These are phyloP conservation scores for Umbilicaria muhlenbergii DNA, from an alignment of 495 filamentous ascomycete species.

Conservation along the genomic window DNA sequence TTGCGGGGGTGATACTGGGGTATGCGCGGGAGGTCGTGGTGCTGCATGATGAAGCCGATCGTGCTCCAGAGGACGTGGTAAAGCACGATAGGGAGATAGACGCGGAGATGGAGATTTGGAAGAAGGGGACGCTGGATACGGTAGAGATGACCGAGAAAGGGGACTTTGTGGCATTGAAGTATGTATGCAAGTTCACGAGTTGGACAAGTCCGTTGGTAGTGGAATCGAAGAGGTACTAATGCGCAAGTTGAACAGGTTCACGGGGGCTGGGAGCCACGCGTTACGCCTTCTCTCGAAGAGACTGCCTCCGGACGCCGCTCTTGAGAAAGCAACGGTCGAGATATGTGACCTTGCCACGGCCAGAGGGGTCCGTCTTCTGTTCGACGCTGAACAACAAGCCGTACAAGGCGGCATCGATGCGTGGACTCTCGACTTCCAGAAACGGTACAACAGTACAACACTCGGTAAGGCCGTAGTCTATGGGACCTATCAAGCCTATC, in stretches of 20 bases:
- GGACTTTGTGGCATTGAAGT: constrained; percentile 82
- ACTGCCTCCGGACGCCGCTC: constrained; percentile 39
- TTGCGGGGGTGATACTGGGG: constrained; percentile 29
- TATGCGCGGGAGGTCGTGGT: constrained; percentile 32
- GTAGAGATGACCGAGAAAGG: constrained; percentile 56
- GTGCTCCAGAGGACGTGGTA: constrained; percentile 14
- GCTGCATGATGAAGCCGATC: constrained; percentile 19
- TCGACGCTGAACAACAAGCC: constrained; percentile 77
- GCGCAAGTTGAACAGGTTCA: constrained; percentile 35
- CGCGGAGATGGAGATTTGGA: constrained; percentile 54
- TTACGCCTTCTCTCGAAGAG: constrained; percentile 45
- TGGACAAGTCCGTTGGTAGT: not conserved
- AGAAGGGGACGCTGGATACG: constrained; percentile 57
- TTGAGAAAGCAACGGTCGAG: constrained; percentile 52
- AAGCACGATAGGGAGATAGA: constrained; percentile 2
- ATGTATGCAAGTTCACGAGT: constrained; percentile 23
- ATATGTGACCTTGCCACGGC: constrained; percentile 64
- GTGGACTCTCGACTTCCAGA: constrained; percentile 70
- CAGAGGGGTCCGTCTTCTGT: constrained; percentile 58
- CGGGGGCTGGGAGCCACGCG: constrained; percentile 72
- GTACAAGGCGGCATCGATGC: constrained; percentile 72
- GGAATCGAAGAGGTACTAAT: not conserved
- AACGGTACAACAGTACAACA: constrained; percentile 51
- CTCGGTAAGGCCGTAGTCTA: constrained; percentile 50
- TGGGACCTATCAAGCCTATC: constrained; percentile 72